Evolutionary conservation across 305 asterid genomes (phyloP).

Genomic region (Euphrasia arctica): DNA sequence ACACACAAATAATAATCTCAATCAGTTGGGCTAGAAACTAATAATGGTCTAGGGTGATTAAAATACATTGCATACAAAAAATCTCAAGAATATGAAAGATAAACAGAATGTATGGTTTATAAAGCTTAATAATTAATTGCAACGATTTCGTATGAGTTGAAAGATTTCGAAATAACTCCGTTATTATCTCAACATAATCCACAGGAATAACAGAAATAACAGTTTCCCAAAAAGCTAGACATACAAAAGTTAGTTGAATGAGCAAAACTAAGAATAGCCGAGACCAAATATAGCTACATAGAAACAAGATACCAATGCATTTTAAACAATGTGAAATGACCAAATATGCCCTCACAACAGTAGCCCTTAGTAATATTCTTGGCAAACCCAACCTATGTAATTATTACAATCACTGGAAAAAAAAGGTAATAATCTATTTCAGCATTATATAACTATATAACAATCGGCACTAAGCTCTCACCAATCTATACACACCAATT

Average conservation of each 20-base stretch:
- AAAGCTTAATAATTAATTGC: neutral
- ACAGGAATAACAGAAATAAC: neutral
- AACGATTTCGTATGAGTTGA: neutral
- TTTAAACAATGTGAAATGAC: neutral
- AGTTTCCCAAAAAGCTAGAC: neutral
- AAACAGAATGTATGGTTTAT: neutral
- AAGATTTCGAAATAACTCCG: neutral
- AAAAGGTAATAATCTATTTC: neutral
- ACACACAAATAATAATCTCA: too few species aligned
- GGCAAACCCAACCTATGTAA: constrained; percentile 2
- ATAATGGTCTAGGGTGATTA: neutral
- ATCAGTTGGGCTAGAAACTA: too few species aligned
- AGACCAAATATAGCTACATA: neutral
- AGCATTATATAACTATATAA: neutral
- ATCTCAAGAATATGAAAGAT: too few species aligned
- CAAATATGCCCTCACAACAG: neutral
- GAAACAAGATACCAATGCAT: neutral
- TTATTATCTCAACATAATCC: neutral
- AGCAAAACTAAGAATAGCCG: neutral
- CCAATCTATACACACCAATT: neutral
- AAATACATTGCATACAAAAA: neutral
- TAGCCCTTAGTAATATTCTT: neutral
- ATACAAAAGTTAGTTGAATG: neutral
- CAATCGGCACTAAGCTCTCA: neutral
- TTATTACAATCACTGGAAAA: neutral